phyloP scores from a whole-genome alignment of 306 rosid genomes.

The Gynostemma pentaphyllum region DNA sequence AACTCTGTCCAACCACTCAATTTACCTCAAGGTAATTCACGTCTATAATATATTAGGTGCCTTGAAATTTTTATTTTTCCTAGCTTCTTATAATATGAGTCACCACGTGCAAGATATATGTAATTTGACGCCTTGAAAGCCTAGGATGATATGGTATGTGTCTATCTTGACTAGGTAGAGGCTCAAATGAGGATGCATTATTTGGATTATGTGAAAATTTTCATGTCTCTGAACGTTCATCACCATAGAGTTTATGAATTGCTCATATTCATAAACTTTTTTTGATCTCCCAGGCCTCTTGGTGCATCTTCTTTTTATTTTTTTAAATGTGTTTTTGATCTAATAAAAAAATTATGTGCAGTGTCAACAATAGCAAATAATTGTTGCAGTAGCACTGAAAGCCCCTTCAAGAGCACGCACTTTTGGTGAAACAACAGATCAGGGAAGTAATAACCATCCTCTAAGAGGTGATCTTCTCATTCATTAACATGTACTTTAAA shows the following conservation, averaged over 20 bases:
- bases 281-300: neutral
- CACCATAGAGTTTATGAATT: neutral
- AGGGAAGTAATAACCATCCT: slow-evolving; percentile 35
- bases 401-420: slow-evolving; percentile 37
- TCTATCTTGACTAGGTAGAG: neutral
- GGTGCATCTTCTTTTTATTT: neutral
- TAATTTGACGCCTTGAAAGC: neutral
- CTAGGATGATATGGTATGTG: neutral
- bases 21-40: slow-evolving; percentile 34
- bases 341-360: no score
- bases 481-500: neutral
- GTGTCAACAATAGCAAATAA: slow-evolving; percentile 44
- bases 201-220: neutral
- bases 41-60: slow-evolving; percentile 11
- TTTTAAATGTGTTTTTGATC: slow-evolving; percentile 20
- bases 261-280: neutral
- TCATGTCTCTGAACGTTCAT: neutral
- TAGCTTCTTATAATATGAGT: neutral
- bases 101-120: neutral
- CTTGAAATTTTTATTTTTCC: neutral
- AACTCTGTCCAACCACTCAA: slow-evolving; percentile 36
- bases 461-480: slow-evolving; percentile 49
- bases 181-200: neutral
- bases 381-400: slow-evolving; percentile 68
- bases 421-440: slow-evolving; percentile 46